Conservation (phyloP, 805 yeast species). For the Myxozyma melibiosi region DNA sequence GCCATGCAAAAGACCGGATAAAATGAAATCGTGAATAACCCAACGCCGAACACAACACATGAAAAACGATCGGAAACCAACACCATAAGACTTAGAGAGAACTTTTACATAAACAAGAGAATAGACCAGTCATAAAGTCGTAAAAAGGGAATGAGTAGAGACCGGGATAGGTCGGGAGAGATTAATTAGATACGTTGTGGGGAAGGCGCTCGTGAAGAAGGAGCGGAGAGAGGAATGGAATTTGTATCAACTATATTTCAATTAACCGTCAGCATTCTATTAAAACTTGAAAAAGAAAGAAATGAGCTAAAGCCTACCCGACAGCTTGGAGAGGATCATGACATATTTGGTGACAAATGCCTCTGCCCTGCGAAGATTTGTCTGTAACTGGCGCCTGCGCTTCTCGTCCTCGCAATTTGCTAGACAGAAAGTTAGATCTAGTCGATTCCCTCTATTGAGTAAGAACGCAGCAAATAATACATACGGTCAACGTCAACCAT, state of each 20-base stretch:
- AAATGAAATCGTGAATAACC: no score
- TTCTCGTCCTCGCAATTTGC: background rate
- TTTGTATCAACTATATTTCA: constrained; percentile 14
- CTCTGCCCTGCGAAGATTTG: constrained; percentile 19
- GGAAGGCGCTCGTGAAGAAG: constrained; percentile 11
- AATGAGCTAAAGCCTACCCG: constrained; percentile 2
- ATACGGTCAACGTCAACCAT: background rate
- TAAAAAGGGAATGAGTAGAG: no score
- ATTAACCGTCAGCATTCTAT: no score
- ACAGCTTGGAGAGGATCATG: constrained; percentile 7
- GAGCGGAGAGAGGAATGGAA: constrained; percentile 11
- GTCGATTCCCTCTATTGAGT: no score
- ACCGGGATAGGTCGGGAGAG: background rate
- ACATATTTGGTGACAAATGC: constrained; percentile 20
- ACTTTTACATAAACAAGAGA: no score
- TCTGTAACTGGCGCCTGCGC: constrained; percentile 10
- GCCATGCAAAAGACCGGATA: background rate
- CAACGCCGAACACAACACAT: no score
- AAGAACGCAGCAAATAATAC: background rate
- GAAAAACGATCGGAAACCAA: no score
- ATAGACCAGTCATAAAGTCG: no score
- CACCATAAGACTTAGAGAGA: no score
- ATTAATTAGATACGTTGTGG: background rate
- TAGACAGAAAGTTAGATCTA: background rate
- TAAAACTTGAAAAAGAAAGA: background rate